Evolutionary conservation across 768 basidiomycete species (phyloP).

Genomic region (Clitopilus passeckerianus): DNA sequence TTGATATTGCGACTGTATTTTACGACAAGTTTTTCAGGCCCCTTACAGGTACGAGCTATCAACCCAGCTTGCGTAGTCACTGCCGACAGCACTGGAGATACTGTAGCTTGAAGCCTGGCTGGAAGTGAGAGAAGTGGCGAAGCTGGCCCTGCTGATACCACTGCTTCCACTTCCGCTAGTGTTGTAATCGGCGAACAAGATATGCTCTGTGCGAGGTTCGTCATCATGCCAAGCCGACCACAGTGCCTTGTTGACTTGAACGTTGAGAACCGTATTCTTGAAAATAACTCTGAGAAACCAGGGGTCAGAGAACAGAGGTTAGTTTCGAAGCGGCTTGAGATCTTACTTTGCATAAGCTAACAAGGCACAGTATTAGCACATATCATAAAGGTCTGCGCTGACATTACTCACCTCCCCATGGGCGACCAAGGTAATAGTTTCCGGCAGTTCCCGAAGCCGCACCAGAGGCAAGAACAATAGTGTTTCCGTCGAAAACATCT

Average conservation of each 20-base stretch:
- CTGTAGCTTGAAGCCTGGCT: constrained; percentile 31
- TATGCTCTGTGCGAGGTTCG: constrained; percentile 31
- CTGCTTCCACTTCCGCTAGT: constrained; percentile 35
- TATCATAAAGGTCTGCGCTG: too few species aligned
- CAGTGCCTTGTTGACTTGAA: constrained; percentile 32
- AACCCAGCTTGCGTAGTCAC: constrained; percentile 41
- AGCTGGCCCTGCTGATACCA: constrained; percentile 30
- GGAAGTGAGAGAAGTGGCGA: constrained; percentile 31
- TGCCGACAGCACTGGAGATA: constrained; percentile 41
- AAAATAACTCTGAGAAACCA: constrained; percentile 35
- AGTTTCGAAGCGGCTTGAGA: too few species aligned
- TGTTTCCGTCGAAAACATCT: constrained; percentile 43
- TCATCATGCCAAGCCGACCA: constrained; percentile 43
- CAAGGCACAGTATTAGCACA: too few species aligned
- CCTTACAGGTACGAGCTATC: constrained; percentile 27
- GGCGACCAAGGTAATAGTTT: constrained; percentile 39
- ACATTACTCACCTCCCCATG: constrained; percentile 35
- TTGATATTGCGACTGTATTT: neutral
- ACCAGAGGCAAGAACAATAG: constrained; percentile 33
- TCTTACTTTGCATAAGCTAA: constrained; percentile 37
- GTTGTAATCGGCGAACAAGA: constrained; percentile 43
- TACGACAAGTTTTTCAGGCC: neutral
- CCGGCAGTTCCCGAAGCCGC: constrained; percentile 30
- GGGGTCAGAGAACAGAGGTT: constrained; percentile 4
- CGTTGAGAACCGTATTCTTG: constrained; percentile 37